Percentiles rank a stretch among this genome's conserved stretches.
Evolutionary conservation across 345 rosid genomes (phyloP).

Genomic region (Gossypium rotundifolium): DNA sequence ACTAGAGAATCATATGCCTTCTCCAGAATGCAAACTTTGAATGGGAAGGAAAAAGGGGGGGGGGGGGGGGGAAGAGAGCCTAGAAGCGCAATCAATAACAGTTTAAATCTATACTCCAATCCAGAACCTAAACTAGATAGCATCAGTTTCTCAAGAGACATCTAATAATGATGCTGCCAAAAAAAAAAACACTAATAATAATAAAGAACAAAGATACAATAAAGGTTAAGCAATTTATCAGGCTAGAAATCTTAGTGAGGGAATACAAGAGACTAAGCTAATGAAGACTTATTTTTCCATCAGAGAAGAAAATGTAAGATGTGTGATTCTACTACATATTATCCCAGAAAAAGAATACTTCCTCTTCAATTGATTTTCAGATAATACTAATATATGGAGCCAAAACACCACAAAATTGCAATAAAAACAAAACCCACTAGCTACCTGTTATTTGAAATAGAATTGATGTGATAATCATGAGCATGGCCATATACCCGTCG

Average conservation of each 20-base stretch:
- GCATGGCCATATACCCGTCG: constrained; percentile 97
- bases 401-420: background rate
- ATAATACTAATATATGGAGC: background rate
- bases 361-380: background rate
- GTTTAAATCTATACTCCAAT: background rate
- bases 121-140: background rate
- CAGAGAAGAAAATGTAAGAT: background rate
- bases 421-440: background rate
- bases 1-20: background rate
- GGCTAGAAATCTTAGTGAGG: no score
- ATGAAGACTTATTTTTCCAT: no score
- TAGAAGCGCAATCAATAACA: background rate
- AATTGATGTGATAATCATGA: constrained; percentile 98
- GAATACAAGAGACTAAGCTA: no score
- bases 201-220: background rate
- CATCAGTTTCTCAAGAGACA: background rate
- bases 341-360: background rate
- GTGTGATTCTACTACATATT: background rate
- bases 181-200: background rate
- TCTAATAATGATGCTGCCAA: background rate
- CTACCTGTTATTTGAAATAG: constrained; percentile 29
- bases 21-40: background rate
- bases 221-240: constrained; percentile 10
- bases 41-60: background rate
- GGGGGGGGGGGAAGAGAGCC: no score